Conservation (phyloP, 2,329 filamentous ascomycete species). For the Lecanicillium sp. region DNA sequence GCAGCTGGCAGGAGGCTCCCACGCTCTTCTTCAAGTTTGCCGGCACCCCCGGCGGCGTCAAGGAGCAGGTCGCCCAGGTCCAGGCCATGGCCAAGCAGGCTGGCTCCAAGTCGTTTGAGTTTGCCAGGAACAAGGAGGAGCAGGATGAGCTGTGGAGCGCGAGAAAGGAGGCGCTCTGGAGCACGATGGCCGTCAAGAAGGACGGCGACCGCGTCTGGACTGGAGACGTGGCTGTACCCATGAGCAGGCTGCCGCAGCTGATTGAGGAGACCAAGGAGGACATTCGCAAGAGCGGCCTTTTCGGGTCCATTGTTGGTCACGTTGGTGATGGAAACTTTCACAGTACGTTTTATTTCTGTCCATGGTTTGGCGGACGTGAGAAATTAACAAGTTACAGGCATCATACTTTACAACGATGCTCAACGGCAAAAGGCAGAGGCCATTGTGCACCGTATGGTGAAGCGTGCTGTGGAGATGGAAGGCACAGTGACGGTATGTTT, state of each 20-base stretch:
- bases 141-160: conserved; percentile 75
- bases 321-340: conserved; percentile 78
- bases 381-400: conserved; percentile 27
- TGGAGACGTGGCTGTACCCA: conserved; percentile 77
- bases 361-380: neutral
- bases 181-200: conserved; percentile 60
- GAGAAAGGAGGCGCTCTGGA: conserved; percentile 78
- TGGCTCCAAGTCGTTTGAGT: conserved; percentile 66
- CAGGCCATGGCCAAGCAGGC: conserved; percentile 52
- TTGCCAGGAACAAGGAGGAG: conserved; percentile 63
- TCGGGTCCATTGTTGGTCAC: conserved; percentile 56
- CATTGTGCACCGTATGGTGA: conserved; percentile 77
- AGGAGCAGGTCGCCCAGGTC: conserved; percentile 69
- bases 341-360: conserved; percentile 24
- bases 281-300: conserved; percentile 33
- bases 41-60: conserved; percentile 61
- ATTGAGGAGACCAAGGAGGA: conserved; percentile 62
- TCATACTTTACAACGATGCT: conserved; percentile 54
- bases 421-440: conserved; percentile 61
- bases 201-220: conserved; percentile 73
- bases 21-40: conserved; percentile 83
- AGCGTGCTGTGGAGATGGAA: conserved; percentile 76
- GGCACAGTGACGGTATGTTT: conserved; percentile 68
- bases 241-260: conserved; percentile 63
- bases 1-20: conserved; percentile 62